These are phyloP conservation scores for Leptosphaerulina australis DNA, from an alignment of 2,329 filamentous ascomycete genomes.

Conservation along the genomic window DNA sequence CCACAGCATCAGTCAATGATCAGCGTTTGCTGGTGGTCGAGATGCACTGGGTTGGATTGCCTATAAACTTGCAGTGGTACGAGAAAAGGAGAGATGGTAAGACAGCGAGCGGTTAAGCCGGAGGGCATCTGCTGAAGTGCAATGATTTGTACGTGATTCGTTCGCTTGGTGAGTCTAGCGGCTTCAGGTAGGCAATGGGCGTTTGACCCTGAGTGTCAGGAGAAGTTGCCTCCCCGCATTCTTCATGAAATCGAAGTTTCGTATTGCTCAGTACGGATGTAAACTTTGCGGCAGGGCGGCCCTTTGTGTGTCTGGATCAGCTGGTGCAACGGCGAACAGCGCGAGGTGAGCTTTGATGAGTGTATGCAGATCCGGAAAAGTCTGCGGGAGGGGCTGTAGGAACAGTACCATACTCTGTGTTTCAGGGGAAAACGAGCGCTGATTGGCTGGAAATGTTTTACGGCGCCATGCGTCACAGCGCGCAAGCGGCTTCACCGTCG, in stretches of 20 bases:
- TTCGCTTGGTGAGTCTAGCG: conserved; percentile 31
- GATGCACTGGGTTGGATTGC: conserved; percentile 3
- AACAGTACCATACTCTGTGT: conserved; percentile 2
- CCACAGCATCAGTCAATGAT: background rate
- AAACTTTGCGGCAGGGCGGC: background rate
- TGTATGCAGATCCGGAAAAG: conserved; percentile 7
- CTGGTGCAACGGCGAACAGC: background rate
- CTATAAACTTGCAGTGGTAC: conserved; percentile 11
- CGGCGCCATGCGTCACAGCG: conserved; percentile 15
- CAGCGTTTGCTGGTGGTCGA: background rate
- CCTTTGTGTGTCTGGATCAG: background rate
- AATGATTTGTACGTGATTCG: conserved; percentile 23
- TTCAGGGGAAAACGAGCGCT: conserved; percentile 10
- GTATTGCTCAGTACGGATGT: background rate
- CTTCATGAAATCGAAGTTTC: conserved; percentile 1
- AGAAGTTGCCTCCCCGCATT: conserved; percentile 23
- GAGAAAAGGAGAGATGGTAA: conserved; percentile 20
- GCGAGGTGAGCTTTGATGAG: background rate
- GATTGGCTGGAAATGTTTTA: conserved; percentile 23
- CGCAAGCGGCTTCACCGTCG: conserved; percentile 20
- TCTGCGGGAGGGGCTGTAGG: conserved; percentile 12
- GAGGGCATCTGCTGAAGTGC: conserved; percentile 24
- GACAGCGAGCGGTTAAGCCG: conserved; percentile 30
- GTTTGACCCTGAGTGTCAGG: conserved; percentile 21
- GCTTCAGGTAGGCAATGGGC: conserved; percentile 26